These are phyloP conservation scores for Botrytis hyacinthi DNA, from an alignment of 2,329 filamentous ascomycete genomes.

Conservation along the genomic window DNA sequence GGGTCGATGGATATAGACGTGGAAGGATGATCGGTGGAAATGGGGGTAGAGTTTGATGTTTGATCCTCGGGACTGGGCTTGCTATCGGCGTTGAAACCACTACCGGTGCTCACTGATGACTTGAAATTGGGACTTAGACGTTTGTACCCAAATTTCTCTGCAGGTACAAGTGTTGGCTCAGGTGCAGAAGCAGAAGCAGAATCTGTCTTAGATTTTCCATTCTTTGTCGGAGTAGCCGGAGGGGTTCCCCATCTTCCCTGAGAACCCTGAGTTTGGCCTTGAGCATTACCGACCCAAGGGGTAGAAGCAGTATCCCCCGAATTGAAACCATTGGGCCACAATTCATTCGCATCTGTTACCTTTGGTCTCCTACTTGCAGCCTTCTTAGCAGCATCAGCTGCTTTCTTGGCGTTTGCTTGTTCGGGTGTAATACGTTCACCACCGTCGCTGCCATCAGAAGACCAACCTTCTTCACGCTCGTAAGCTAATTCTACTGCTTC, in stretches of 20 bases:
- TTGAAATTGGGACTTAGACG: background rate
- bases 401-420: constrained; percentile 6
- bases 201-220: background rate
- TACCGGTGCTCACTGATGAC: background rate
- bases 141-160: constrained; percentile 2
- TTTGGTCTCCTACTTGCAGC: background rate
- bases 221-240: background rate
- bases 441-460: constrained; percentile 20
- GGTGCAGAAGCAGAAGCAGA: background rate
- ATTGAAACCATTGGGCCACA: background rate
- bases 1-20: background rate
- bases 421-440: constrained; percentile 16
- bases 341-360: background rate
- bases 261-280: background rate
- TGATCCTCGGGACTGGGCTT: background rate
- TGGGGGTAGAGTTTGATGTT: background rate
- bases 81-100: background rate
- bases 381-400: constrained; percentile 4
- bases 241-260: background rate
- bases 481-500: constrained; percentile 16
- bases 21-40: background rate
- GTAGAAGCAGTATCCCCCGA: background rate
- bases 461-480: constrained; percentile 20
- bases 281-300: background rate
- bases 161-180: background rate